These are phyloP conservation scores for Coprinopsis marcescibilis DNA, from an alignment of 768 basidiomycete genomes.

Conservation along the genomic window DNA sequence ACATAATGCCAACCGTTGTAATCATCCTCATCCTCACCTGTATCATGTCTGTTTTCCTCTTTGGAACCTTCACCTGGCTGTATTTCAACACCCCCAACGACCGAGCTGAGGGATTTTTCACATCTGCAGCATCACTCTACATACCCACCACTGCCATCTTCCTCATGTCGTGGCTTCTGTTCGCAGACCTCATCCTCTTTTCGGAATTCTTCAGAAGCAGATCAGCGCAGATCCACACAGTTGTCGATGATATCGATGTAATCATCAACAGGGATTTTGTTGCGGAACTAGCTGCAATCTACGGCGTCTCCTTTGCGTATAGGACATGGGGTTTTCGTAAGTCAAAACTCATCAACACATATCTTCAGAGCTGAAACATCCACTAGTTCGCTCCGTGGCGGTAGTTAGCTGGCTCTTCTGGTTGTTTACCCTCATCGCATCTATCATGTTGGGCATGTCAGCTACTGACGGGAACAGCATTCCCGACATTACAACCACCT, in stretches of 20 bases:
- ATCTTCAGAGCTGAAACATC: no score
- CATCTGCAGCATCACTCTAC: neutral
- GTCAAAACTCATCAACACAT: no score
- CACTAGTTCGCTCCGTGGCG: neutral
- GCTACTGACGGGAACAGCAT: neutral
- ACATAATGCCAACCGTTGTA: neutral
- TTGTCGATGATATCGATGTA: neutral
- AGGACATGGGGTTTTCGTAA: neutral
- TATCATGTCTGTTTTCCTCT: neutral
- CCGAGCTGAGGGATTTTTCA: neutral
- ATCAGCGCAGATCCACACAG: neutral
- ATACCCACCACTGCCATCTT: neutral
- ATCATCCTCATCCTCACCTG: neutral
- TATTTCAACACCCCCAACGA: neutral
- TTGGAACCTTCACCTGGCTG: slow-evolving; percentile 1
- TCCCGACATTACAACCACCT: neutral
- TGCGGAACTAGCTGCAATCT: neutral
- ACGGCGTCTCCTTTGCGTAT: neutral
- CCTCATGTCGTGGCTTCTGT: neutral
- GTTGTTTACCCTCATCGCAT: neutral
- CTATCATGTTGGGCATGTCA: neutral
- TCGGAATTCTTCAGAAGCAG: neutral
- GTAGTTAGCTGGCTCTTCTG: neutral
- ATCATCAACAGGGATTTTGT: neutral
- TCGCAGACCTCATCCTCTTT: neutral